Base-by-base conservation (phyloP, 352 stramenopile genomes). In the Globisporangium nagaii region DNA sequence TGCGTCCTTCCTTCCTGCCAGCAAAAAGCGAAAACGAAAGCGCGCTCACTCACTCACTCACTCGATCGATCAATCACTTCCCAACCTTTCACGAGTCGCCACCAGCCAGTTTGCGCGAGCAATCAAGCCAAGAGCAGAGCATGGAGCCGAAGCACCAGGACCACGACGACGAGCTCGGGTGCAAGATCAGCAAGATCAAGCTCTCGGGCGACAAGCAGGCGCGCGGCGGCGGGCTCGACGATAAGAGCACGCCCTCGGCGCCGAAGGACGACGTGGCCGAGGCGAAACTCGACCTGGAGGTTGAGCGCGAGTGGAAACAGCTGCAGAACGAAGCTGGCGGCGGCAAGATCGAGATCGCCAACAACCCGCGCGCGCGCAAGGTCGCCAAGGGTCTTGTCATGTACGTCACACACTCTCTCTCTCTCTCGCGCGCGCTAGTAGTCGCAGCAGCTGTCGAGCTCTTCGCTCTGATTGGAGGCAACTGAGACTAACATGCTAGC, bases 291-390 rank as follows among this genome's bases (percentile, higher is more conserved):
- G 84, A 93, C 60, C 63, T 89, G 11, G 84, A 93, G 43, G 84
- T 93, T 15, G 80, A 93, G 61, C 68, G 73, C 11, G 84, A 93
- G 62, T 93, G 84, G 84, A 91, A 93, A 54, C 70, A 85, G 41
- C 61, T 90, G 7, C 78, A 85, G 53, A 72, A 78, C 35, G 78
- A 86, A 32, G 64, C 66, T 0, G 65, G 63, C 11, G 36, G 56
- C 15, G 77, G 76, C 7, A 82, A 82, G 41, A 90, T 93, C 58
- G 76, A 89, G 61, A 65, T 90, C 27, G 73, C 80, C n/a, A 85
- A 63, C 36, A 80, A 82, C 52, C 68, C 81, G 17, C 77, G 73
- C 56, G 76, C 79, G 25, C 73, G 73, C 47, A 79, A 65, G 53
- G 86, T 94, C 45, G 82, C 71, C 63, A 81, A 85, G 37, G 84